Percentiles rank a stretch among this genome's conserved stretches.
Conservation (phyloP, 148 eudicot genomes). For the Amaranthus palmeri region DNA sequence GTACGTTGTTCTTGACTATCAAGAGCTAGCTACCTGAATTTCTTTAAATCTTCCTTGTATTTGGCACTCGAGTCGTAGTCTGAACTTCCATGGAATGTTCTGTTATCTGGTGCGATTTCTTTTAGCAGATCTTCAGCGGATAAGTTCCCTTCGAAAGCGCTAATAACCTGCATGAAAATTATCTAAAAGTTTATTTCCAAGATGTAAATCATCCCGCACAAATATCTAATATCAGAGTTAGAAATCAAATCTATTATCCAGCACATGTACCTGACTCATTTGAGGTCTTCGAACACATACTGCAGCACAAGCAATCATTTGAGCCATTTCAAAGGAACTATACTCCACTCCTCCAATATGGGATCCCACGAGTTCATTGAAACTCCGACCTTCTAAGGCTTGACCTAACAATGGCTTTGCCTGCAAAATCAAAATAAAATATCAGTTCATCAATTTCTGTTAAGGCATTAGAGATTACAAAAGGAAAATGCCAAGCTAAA, state of each 20-base stretch:
- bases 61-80: constrained; percentile 53
- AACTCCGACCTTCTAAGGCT: constrained; percentile 54
- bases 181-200: neutral
- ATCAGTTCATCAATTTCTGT: neutral
- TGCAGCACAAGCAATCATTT: constrained; percentile 81
- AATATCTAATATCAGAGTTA: too few species aligned
- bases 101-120: constrained; percentile 41
- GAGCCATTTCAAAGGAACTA: too few species aligned
- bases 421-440: constrained; percentile 22
- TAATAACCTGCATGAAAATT: constrained; percentile 46
- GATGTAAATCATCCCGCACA: neutral
- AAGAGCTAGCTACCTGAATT: constrained; percentile 60
- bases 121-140: constrained; percentile 53
- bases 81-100: constrained; percentile 50
- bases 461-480: too few species aligned
- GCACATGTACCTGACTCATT: constrained; percentile 59
- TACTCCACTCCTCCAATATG: constrained; percentile 57
- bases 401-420: constrained; percentile 67
- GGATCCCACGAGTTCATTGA: constrained; percentile 51
- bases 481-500: too few species aligned
- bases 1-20: constrained; percentile 46
- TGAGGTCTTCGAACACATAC: constrained; percentile 66
- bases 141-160: constrained; percentile 76
- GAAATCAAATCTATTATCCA: neutral
- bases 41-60: constrained; percentile 59